These are phyloP conservation scores for Claviceps lovelessii DNA, from an alignment of 2,329 filamentous ascomycete genomes.

Conservation along the genomic window DNA sequence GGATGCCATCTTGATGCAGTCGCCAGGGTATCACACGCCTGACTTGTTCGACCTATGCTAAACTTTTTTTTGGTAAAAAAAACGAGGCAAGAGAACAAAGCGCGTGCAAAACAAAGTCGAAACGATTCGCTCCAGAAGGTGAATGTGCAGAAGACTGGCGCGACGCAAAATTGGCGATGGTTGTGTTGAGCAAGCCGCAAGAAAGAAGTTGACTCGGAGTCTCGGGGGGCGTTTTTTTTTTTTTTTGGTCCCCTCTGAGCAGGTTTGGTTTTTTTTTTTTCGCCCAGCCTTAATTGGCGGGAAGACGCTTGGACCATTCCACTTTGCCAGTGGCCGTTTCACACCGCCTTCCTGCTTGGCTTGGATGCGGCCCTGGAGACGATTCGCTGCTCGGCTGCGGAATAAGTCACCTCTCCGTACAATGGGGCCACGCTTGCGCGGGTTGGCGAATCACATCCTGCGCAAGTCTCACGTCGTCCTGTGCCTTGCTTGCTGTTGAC, in stretches of 20 bases:
- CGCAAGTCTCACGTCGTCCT: background rate
- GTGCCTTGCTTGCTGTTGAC: background rate
- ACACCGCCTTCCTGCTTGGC: conserved; percentile 12
- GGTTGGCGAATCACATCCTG: background rate
- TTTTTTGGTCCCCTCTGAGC: conserved; percentile 7
- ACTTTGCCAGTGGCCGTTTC: background rate
- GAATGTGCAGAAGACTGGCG: too few species aligned
- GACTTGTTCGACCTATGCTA: too few species aligned
- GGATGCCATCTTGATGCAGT: conserved; percentile 50
- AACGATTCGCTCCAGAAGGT: too few species aligned
- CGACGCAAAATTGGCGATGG: background rate
- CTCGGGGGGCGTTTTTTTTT: conserved; percentile 4
- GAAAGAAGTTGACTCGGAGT: conserved; percentile 1
- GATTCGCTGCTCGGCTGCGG: conserved; percentile 6
- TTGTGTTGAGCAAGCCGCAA: conserved; percentile 4
- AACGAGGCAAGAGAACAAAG: too few species aligned
- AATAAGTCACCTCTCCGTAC: conserved; percentile 7
- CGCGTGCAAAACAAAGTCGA: background rate
- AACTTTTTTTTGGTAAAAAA: too few species aligned
- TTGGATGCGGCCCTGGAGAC: background rate
- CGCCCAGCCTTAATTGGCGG: conserved; percentile 8
- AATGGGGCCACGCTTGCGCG: background rate
- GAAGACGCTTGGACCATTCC: background rate
- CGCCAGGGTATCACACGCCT: background rate
- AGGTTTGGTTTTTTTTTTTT: conserved; percentile 13